A percentile compares a stretch with the other conserved stretches of the same genome.
Conservation (phyloP, 2,329 filamentous ascomycete genomes). For the Shiraia bambusicola region DNA sequence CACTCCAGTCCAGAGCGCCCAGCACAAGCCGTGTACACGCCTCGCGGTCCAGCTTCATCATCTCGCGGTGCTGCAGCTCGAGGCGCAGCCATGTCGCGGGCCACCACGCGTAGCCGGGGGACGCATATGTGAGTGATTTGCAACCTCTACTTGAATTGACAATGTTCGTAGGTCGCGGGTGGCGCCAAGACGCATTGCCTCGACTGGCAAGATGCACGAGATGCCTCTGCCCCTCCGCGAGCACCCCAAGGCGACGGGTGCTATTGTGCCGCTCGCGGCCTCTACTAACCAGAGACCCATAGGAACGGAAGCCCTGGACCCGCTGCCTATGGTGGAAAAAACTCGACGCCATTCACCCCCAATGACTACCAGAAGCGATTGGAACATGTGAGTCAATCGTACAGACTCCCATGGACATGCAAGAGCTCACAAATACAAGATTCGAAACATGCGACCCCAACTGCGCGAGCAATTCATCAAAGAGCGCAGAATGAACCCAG, state of each 20-base stretch:
- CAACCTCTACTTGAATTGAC: constrained; percentile 3
- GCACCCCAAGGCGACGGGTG: constrained; percentile 7
- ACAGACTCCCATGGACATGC: neutral
- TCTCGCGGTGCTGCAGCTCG: constrained; percentile 5
- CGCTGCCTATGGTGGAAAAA: constrained; percentile 8
- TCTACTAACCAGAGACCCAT: constrained; percentile 17
- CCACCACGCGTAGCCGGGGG: neutral
- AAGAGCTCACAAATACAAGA: constrained; percentile 30
- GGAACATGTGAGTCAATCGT: constrained; percentile 22
- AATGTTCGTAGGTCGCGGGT: constrained; percentile 13
- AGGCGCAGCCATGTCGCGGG: constrained; percentile 10
- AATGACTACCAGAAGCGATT: constrained; percentile 28
- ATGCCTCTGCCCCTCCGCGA: constrained; percentile 3
- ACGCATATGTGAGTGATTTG: constrained; percentile 11
- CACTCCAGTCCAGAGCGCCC: constrained; percentile 1
- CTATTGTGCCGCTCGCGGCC: constrained; percentile 22
- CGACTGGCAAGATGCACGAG: constrained; percentile 6
- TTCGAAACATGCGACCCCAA: constrained; percentile 41
- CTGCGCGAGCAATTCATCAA: constrained; percentile 44
- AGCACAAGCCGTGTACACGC: neutral
- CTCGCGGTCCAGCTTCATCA: constrained; percentile 2
- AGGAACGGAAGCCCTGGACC: constrained; percentile 11
- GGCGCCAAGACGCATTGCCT: constrained; percentile 3
- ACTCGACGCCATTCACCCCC: constrained; percentile 26
- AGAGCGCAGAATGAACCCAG: constrained; percentile 50